Evolutionary conservation across 495 filamentous ascomycete species (phyloP), one percentile per base, ranked within the genome.

Genomic region (Parachaetomium inaequale): DNA sequence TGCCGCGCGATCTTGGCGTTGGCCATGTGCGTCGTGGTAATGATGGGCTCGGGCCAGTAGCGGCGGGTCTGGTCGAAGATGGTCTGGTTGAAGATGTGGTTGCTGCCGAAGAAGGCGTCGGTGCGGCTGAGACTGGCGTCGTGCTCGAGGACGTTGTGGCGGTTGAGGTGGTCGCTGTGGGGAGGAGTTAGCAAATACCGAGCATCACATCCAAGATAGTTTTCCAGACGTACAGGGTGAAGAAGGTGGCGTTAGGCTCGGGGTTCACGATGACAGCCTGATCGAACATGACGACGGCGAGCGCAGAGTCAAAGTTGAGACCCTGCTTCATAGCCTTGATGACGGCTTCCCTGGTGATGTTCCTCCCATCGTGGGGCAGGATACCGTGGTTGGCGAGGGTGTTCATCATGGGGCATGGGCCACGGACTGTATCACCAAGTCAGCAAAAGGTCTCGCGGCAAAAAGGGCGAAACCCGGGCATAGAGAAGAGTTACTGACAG

Each of bases 331-430:
- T 55, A 3, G 6, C 53, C 12, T 55, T 40, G 53, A 55, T 43
- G 36, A 55, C 34, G 4, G n/a, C 53, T 29, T 55, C 53, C 19
- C 2, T 47, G 10, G 55, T 45, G 11, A 58, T 47, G 55, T 23
- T 26, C n/a, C 19, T 43, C 6, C 55, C 55, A 28, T 43, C 38
- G 17, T 23, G 55, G 19, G 55, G 42, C 25, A 47, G 10, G 28
- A 58, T 45, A 10, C 40, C 55, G 26, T 58, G 42, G 55, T 47
- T 58, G 55, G 55, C 55, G 42, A 58, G 55, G 2, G 42, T 47
- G 42, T 58, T 58, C 42, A 58, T 47, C 55, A 58, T 58, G 11
- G 55, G 55, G 21, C 55, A 58, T 5, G 55, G 55, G n/a, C 55
- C 38, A n/a, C 40, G 42, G 19, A 43, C 55, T 58, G 25, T 26